Conservation (phyloP, 805 yeast species). For the Saturnispora gosingensis region DNA sequence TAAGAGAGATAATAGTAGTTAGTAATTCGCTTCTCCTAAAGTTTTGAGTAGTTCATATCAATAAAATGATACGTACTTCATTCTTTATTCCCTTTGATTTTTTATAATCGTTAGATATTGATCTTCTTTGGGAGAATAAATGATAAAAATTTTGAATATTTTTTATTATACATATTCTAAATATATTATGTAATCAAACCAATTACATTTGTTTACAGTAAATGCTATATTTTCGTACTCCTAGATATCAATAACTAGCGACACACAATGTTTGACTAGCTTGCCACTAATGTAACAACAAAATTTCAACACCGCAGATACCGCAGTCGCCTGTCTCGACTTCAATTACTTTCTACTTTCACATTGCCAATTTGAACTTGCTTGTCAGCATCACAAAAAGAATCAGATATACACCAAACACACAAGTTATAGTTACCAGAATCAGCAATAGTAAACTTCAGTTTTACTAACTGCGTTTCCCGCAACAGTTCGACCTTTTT, state of each 20-base stretch:
- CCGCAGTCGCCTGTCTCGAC: background rate
- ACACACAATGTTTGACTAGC: too few relatives aligned
- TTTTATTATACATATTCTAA: background rate
- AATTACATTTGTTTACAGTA: background rate
- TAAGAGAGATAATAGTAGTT: constrained; percentile 9
- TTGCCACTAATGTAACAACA: too few relatives aligned
- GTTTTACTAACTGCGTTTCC: constrained; percentile 40
- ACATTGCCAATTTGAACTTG: constrained; percentile 39
- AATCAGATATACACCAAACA: constrained; percentile 84
- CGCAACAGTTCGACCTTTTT: constrained; percentile 50
- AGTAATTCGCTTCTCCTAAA: background rate
- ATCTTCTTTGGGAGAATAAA: background rate
- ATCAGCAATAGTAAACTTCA: constrained; percentile 50
- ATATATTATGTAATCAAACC: background rate
- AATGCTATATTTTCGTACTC: background rate
- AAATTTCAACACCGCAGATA: background rate
- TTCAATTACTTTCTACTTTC: background rate
- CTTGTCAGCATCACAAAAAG: constrained; percentile 88
- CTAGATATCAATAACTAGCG: too few relatives aligned
- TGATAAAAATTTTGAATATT: background rate
- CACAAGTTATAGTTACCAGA: constrained; percentile 55
- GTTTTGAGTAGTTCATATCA: background rate
- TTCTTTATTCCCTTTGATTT: background rate
- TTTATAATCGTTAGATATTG: background rate
- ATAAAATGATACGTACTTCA: constrained; percentile 14